phyloP scores from a whole-genome alignment of 192 early-diverging fungal species.

The Coemansia sp. region DNA sequence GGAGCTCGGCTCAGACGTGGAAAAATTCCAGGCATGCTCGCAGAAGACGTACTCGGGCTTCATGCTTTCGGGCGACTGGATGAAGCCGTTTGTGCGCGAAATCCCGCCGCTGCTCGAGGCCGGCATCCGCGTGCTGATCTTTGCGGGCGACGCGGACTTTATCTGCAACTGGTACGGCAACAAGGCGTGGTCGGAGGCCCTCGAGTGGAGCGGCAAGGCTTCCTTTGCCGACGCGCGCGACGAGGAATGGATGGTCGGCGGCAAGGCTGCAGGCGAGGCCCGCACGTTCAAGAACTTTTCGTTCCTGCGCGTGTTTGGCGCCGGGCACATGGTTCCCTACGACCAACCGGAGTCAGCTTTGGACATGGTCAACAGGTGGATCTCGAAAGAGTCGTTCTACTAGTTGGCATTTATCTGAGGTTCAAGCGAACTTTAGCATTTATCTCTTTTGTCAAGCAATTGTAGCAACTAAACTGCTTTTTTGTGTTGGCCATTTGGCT shows the following conservation, averaged over 20 bases:
- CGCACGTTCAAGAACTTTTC: constrained; percentile 70
- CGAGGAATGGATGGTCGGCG: constrained; percentile 66
- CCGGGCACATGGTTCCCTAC: constrained; percentile 93
- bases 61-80: constrained; percentile 84
- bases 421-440: too few relatives aligned
- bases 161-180: constrained; percentile 91
- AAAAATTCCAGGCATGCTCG: constrained; percentile 78
- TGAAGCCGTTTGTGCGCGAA: constrained; percentile 73
- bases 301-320: constrained; percentile 83
- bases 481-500: too few relatives aligned
- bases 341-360: constrained; percentile 80
- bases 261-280: constrained; percentile 64
- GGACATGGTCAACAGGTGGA: constrained; percentile 89
- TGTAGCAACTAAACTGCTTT: too few relatives aligned
- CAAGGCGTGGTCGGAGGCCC: constrained; percentile 83
- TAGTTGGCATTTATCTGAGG: background rate
- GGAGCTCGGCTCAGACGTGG: constrained; percentile 72
- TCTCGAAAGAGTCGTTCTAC: constrained; percentile 47
- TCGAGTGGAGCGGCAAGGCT: constrained; percentile 79
- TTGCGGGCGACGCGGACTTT: constrained; percentile 92
- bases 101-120: constrained; percentile 72
- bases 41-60: constrained; percentile 79
- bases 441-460: too few relatives aligned
- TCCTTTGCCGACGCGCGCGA: constrained; percentile 71
- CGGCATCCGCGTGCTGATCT: constrained; percentile 81